Evolutionary conservation across 495 filamentous ascomycete species (phyloP).

Genomic region (Astrothelium subdiscretum): DNA sequence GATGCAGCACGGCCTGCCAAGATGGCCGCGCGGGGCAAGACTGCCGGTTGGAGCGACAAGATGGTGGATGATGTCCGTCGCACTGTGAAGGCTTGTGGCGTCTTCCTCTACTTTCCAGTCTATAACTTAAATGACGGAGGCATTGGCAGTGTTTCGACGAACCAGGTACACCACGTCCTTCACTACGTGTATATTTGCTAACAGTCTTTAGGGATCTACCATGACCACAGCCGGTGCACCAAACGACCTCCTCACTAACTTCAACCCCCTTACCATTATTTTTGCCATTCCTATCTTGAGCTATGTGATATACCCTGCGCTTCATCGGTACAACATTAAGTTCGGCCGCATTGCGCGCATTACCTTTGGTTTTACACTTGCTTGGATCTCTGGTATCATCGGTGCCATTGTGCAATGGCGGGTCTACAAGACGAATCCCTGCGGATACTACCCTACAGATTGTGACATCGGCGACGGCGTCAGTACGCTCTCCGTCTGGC

Average conservation of each 20-base stretch:
- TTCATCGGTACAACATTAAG: constrained; percentile 50
- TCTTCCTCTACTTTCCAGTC: constrained; percentile 47
- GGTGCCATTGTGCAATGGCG: constrained; percentile 61
- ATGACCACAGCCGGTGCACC: constrained; percentile 56
- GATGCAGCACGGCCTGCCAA: constrained; percentile 52
- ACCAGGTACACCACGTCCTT: constrained; percentile 15
- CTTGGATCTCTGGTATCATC: constrained; percentile 48
- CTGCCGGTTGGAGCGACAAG: constrained; percentile 12
- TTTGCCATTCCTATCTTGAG: constrained; percentile 60
- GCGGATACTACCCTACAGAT: constrained; percentile 18
- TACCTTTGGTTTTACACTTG: constrained; percentile 55
- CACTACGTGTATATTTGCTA: background rate
- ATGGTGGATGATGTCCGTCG: constrained; percentile 25
- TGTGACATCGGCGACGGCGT: constrained; percentile 17
- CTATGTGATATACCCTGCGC: constrained; percentile 52
- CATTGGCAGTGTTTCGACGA: constrained; percentile 34
- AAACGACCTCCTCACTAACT: constrained; percentile 40
- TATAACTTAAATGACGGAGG: constrained; percentile 42
- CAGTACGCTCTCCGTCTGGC: constrained; percentile 10
- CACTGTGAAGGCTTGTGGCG: constrained; percentile 34
- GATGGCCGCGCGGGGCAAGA: constrained; percentile 38
- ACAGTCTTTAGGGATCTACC: constrained; percentile 37
- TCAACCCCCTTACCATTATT: constrained; percentile 56
- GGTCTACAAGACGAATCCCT: constrained; percentile 53
- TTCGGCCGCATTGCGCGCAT: constrained; percentile 70